Conservation (phyloP, 768 basidiomycete species). For the Lentinus tigrinus region DNA sequence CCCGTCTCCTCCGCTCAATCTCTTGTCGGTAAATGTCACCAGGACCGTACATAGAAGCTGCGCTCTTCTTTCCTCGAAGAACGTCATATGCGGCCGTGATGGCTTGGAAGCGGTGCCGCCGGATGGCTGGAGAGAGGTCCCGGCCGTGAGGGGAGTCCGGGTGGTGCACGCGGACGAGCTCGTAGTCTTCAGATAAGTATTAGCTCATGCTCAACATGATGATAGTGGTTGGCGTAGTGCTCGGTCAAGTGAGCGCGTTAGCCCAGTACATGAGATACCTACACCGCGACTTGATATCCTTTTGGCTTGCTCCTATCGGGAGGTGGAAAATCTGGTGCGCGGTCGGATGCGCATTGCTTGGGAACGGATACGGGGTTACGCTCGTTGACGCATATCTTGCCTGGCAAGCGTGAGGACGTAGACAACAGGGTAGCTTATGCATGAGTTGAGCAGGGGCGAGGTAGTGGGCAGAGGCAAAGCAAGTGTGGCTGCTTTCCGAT, state of each 20-base stretch:
- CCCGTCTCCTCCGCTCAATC: slow-evolving; percentile 46
- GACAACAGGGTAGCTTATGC: background rate
- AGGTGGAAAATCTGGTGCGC: slow-evolving; percentile 78
- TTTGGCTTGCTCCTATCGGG: slow-evolving; percentile 48
- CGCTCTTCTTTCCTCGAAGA: slow-evolving; percentile 40
- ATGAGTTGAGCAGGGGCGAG: background rate
- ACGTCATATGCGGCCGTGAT: slow-evolving; percentile 65
- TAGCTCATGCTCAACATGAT: background rate
- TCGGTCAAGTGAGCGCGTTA: no score
- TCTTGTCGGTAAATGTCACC: slow-evolving; percentile 51
- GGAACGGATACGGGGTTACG: slow-evolving; percentile 45
- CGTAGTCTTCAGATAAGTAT: slow-evolving; percentile 52
- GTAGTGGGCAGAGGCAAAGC: background rate
- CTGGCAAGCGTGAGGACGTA: background rate
- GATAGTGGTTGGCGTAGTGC: no score
- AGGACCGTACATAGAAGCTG: slow-evolving; percentile 7
- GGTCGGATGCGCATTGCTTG: slow-evolving; percentile 50
- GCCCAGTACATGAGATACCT: slow-evolving; percentile 25
- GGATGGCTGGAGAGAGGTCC: slow-evolving; percentile 39
- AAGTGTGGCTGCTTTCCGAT: no score
- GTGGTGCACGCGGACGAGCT: slow-evolving; percentile 69
- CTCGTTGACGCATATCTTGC: slow-evolving; percentile 23
- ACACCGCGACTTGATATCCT: slow-evolving; percentile 70
- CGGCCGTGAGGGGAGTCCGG: slow-evolving; percentile 58
- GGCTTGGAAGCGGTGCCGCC: slow-evolving; percentile 62